Base-by-base conservation (phyloP, 495 filamentous ascomycete genomes). In the Ascodesmis nigricans region DNA sequence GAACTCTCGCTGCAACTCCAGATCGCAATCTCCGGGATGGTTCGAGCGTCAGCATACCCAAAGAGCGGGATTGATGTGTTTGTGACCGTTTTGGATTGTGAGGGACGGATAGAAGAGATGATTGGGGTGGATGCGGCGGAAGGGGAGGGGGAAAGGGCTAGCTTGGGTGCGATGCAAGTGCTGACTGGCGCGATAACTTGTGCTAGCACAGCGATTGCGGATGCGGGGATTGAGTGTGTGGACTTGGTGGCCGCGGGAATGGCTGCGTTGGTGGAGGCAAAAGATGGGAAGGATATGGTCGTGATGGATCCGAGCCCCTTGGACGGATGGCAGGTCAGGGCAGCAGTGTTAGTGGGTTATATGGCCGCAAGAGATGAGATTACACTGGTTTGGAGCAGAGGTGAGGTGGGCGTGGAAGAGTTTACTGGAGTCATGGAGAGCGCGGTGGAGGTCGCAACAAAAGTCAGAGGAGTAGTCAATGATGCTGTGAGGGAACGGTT, bases 11-110 rank as follows among this genome's bases (percentile, higher is more conserved):
- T 79, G 1, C 90, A 93, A 51, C 58, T 97, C 6, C 83, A 93
- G 53, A 79, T 79, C 5, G 87, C 90, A 31, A 61, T 97, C 17
- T 61, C 78, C 18, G 83, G 90, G 2, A 75, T 78, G 2, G 73
- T 95, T 30, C 82, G 93, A 42, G 80, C 78, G 8, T 78, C 87
- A 45, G 64, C 82, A 21, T 97, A 87, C 80, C 87, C 87, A 11
- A 97, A 97, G 63, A 91, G 78, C 51, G 82, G 81, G 11, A 69
- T 91, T 8, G 87, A 97, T 42, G 71, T 95, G 20, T 73, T 90
- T 5, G 65, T 97, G 34, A 93, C 82, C 0, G 70, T 97, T 25
- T 58, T 97, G 9, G 87, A 97, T 58, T 90, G 79, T 4, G 87
- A 93, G 42, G 49, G 48, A 5, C 40, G 40, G 0, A 31, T 47